Evolutionary conservation across 768 basidiomycete genomes (phyloP).

Genomic region (Boletus subparvulus): DNA sequence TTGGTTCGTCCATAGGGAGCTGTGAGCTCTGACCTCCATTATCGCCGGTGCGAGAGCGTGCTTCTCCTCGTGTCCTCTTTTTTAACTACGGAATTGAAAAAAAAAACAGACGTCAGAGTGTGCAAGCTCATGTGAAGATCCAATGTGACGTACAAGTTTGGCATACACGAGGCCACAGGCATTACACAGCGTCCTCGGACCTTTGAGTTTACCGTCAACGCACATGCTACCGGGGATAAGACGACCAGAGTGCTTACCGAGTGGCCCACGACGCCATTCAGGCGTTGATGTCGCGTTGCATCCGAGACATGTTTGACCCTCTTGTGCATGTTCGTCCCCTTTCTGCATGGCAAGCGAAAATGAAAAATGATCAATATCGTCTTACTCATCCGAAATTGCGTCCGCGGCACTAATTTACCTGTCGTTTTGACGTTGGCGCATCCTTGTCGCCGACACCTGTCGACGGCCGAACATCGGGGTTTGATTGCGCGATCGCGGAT

Average conservation of each 20-base stretch:
- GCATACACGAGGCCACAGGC: constrained; percentile 87
- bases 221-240: constrained; percentile 23
- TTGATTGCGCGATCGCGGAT: constrained; percentile 28
- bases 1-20: constrained; percentile 27
- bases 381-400: constrained; percentile 23
- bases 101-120: constrained; percentile 24
- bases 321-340: constrained; percentile 46
- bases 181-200: constrained; percentile 81
- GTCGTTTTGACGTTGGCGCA: constrained; percentile 31
- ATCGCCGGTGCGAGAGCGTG: constrained; percentile 26
- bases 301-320: constrained; percentile 76
- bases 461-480: constrained; percentile 27
- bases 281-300: constrained; percentile 84
- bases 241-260: constrained; percentile 53
- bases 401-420: constrained; percentile 34
- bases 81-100: constrained; percentile 26
- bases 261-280: constrained; percentile 81
- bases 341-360: constrained; percentile 26
- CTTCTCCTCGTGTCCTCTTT: constrained; percentile 36
- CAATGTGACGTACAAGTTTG: constrained; percentile 63
- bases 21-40: constrained; percentile 32
- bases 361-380: constrained; percentile 30
- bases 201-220: constrained; percentile 40
- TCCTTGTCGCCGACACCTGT: constrained; percentile 31
- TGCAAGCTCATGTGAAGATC: constrained; percentile 17